Evolutionary conservation across 768 basidiomycete genomes (phyloP), one percentile per base, ranked within the genome.

Genomic region (Amanita rimosa): DNA sequence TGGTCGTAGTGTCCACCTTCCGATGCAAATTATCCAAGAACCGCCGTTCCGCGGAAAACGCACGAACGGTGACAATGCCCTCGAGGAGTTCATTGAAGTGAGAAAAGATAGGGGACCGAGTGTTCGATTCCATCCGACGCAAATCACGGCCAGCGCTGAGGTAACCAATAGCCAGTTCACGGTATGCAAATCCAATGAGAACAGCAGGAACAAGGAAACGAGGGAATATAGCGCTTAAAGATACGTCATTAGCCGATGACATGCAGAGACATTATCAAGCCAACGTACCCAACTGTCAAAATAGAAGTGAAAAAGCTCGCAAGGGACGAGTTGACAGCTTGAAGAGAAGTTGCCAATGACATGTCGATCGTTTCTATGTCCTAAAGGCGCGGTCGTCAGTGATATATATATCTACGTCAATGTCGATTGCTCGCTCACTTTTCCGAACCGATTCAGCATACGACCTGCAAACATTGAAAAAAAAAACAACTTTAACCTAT

Each of bases 31-130:
- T 75, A 47, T 85, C 75, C 55, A 93, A 67, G 72, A 97, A 95
- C 4, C 77, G 68, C 35, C 67, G 67, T 59, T 95, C 91, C 0
- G 81, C 84, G 0, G 85, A 83, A 66, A 95, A 97, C 0, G 93
- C 93, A 49, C 93, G 77, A 36, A 95, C 86, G 4, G 91, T 92
- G n/a, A 92, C 86, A 39, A 94, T 87, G 19, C 91, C 91, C 45
- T 92, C 86, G 16, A 95, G 63, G 8, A 93, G 64, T 58, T 91
- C 89, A 10, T 78, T 78, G 54, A 90, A 92, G 48, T 83, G 85
- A 6, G 84, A 83, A 64, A 84, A 89, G 52, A 90, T 89, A 0
- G 90, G 86, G 0, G 85, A 87, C 10, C 88, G 73, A 1, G 84
- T 78, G 56, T 89, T 94, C 1, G 89, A 88, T 61, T 95, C 93